Conservation (phyloP, 2,329 filamentous ascomycete species). For the Colletotrichum brevisporum region DNA sequence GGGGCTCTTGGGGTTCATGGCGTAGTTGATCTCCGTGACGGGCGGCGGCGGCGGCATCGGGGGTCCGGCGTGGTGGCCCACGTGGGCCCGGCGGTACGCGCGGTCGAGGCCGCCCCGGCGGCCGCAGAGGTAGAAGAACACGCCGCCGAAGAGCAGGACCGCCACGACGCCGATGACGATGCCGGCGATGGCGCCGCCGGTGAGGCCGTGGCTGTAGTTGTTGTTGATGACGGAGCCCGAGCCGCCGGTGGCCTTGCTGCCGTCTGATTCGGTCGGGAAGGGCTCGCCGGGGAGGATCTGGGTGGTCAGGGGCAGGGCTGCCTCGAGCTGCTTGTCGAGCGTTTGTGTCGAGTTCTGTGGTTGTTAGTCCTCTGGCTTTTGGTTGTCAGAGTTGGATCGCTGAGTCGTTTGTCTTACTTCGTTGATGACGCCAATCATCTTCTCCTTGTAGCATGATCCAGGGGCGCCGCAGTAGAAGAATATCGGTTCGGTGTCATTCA, state of each 20-base stretch:
- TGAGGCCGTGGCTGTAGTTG: constrained; percentile 42
- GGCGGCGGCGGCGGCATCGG: background rate
- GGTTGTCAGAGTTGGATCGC: background rate
- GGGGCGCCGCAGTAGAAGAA: constrained; percentile 81
- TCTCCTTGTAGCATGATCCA: constrained; percentile 73
- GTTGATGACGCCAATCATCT: constrained; percentile 85
- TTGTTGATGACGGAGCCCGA: constrained; percentile 24
- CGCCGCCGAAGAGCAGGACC: constrained; percentile 58
- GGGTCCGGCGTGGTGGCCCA: background rate
- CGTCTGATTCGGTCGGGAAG: constrained; percentile 63
- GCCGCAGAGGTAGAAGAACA: constrained; percentile 64
- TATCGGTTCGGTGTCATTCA: constrained; percentile 75
- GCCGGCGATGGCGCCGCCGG: constrained; percentile 69
- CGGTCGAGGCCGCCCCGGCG: constrained; percentile 55
- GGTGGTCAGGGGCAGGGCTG: constrained; percentile 62
- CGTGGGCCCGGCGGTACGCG: constrained; percentile 50
- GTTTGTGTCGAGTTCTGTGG: constrained; percentile 61
- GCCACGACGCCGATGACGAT: constrained; percentile 68
- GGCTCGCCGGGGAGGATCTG: constrained; percentile 70
- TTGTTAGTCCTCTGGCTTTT: constrained; percentile 30
- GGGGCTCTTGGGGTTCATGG: constrained; percentile 46
- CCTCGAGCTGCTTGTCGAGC: constrained; percentile 61
- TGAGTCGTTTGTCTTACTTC: constrained; percentile 60
- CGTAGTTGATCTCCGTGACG: constrained; percentile 32
- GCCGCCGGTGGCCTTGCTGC: constrained; percentile 36